Evolutionary conservation across 139 green algal species (phyloP), one percentile per base, ranked within the genome.

Genomic region (Closterium sp.): DNA sequence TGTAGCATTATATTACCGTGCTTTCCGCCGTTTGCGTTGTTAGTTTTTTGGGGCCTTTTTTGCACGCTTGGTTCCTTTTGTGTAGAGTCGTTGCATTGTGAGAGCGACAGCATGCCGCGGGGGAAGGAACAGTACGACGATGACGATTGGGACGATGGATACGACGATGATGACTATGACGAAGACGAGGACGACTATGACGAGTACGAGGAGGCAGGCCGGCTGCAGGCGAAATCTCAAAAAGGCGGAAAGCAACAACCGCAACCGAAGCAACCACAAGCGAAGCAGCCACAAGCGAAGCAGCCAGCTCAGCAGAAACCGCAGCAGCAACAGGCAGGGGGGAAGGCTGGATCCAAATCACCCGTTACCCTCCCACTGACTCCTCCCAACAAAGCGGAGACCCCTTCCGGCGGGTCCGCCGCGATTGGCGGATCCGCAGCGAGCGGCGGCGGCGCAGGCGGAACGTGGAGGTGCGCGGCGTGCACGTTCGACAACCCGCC

Each of bases 401-500:
- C 2, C 85, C 21, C 30, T 28, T 28, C 28, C 13, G n/a, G n/a
- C 5, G n/a, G 84, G n/a, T 87, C 84, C 28, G 84, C n/a, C 84
- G 28, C 84, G 0, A 87, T 27, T 10, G 28, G 84, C 84, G 28
- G 84, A 28, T 87, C 28, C 38, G 38, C 4, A 50, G 38, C 38
- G 38, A 50, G 4, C 38, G 38, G 38, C 38, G 38, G 38, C 38
- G 38, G 38, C 79, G 89, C 89, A 10, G 31, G 28, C 1, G 45
- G n/a, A 45, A 31, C 90, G 29, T 92, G 90, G 90, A 27, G 73
- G 31, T 92, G 90, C 73, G 2, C 31, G 6, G 90, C 34, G 27
- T 92, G 90, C 30, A 92, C 90, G 28, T 92, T 90, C 90, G 90
- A 92, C 86, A 92, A 92, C 86, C 90, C 90, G 17, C 10, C 70